Evolutionary conservation across 2,329 filamentous ascomycete species (phyloP), one percentile per base, ranked within the genome.

Genomic region (Orbilia javanica): DNA sequence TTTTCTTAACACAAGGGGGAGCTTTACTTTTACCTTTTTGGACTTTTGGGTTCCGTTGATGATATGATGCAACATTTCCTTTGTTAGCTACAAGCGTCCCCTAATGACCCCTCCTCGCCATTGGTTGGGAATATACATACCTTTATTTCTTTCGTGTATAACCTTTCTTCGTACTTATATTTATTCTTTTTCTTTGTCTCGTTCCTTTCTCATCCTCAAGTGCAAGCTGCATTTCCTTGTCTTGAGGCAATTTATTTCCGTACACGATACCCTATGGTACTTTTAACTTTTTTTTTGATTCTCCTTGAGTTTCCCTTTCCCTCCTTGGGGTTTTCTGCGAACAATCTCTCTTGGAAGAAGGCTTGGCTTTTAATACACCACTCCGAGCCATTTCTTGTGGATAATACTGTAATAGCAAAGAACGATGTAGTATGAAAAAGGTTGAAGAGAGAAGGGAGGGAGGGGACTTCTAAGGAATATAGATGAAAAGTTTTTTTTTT

Each of bases 241-340:
- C 67, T 18, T 62, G 46, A 70, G 64, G 48, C 52, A 66, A n/a
- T 63, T 15, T 10, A 36, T 71, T 57, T 25, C 66, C 73, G 73
- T 77, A 77, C 73, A 77, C 73, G 73, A 77, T 77, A 77, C 73
- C 73, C 73, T 70, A 71, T 44, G 66, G 66, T 44, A 63, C 64
- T 68, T 68, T 50, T 60, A 39, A 50, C 48, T 27, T 25, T 42
- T 68, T 27, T 25, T 42, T 68, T 62, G 3, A 46, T 55, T 73
- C 50, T 50, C 15, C 46, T 29, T 52, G 1, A 0, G 60, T 57
- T 62, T 55, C 27, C 10, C 13, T 63, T 42, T n/a, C 20, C 11
- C 42, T 44, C 6, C 50, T 52, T 39, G 29, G 29, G 25, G 27
- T 2, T 57, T 36, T 57, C 52, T 57, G 7, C 22, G 29, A 13